Evolutionary conservation across 2,329 filamentous ascomycete genomes (phyloP), one percentile per base, ranked within the genome.

Genomic region (Ascochyta pisi): DNA sequence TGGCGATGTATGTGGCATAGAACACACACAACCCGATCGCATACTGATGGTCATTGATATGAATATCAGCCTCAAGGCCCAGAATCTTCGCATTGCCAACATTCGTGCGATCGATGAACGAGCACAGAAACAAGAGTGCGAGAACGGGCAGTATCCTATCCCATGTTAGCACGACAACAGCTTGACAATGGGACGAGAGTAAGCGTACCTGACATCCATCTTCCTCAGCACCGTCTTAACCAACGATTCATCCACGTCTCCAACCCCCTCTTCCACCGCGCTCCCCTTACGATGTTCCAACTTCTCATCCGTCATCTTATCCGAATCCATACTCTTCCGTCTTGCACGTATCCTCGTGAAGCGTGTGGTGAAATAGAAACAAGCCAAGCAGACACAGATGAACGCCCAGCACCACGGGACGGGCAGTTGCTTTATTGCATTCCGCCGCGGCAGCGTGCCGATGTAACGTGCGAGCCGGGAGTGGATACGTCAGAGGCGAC

Each of bases 51-150:
- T 87, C 83, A 5, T 76, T 83, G 60, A 91, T 84, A 40, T 66
- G 54, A 9, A 73, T 61, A 64, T 87, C 84, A 1, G 76, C 62
- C 62, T 88, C 84, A 13, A 91, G 78, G 0, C 84, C 83, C 47
- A 88, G 80, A 8, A 90, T 85, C 58, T 86, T 86, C 23, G 87
- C 88, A 66, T 90, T 90, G 34, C 88, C 88, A 34, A 90, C 86
- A 68, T 90, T 91, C n/a, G 87, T 89, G 38, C 89, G 82, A 71
- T 90, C 88, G 51, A 85, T 78, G 60, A 84, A 84, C 1, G 86
- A 89, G 74, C 85, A 89, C 9, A 89, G 78, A 62, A 89, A 89
- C 1, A 90, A 76, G 0, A 89, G 65, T 0, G 86, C 82, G n/a
- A 90, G 79, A 6, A 87, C 74, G 0, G 87, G 86, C 6, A 89